Conservation (phyloP, 306 rosid genomes). For the Corylus americana region DNA sequence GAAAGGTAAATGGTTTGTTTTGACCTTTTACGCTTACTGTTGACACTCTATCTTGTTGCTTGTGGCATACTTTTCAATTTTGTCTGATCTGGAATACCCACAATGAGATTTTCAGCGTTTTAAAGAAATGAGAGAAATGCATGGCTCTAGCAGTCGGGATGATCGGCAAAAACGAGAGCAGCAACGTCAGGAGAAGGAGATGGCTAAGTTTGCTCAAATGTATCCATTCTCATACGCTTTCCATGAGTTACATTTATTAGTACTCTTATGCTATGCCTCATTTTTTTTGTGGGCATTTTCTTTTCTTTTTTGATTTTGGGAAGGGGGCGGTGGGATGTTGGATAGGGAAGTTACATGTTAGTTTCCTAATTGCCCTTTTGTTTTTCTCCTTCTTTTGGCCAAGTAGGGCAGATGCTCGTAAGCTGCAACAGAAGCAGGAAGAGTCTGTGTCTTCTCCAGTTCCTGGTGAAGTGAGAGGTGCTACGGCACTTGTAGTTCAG, state of each 20-base stretch:
- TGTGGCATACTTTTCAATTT: neutral
- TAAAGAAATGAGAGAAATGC: constrained; percentile 98
- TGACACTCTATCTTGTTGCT: neutral
- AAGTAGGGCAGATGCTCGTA: constrained; percentile 78
- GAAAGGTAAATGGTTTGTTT: constrained; percentile 58
- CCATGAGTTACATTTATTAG: neutral
- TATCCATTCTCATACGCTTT: constrained; percentile 26
- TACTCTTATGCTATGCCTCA: neutral
- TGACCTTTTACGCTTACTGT: constrained; percentile 10
- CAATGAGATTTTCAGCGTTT: constrained; percentile 63
- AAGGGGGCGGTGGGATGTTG: neutral
- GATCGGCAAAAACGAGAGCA: constrained; percentile 91
- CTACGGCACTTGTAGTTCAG: constrained; percentile 73
- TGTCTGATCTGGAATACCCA: constrained; percentile 12
- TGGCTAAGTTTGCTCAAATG: constrained; percentile 91
- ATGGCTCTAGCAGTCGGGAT: constrained; percentile 82
- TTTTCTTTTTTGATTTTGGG: too few species aligned
- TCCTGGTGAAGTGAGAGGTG: constrained; percentile 57
- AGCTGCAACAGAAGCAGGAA: constrained; percentile 72
- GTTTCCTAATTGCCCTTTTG: constrained; percentile 3
- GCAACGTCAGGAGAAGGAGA: constrained; percentile 88
- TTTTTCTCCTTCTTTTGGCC: constrained; percentile 25
- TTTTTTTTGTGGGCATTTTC: neutral
- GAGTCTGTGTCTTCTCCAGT: constrained; percentile 49
- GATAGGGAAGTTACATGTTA: neutral